Evolutionary conservation across 192 early-diverging fungal genomes (phyloP).

Genomic region (Ramicandelaber brevisporus): DNA sequence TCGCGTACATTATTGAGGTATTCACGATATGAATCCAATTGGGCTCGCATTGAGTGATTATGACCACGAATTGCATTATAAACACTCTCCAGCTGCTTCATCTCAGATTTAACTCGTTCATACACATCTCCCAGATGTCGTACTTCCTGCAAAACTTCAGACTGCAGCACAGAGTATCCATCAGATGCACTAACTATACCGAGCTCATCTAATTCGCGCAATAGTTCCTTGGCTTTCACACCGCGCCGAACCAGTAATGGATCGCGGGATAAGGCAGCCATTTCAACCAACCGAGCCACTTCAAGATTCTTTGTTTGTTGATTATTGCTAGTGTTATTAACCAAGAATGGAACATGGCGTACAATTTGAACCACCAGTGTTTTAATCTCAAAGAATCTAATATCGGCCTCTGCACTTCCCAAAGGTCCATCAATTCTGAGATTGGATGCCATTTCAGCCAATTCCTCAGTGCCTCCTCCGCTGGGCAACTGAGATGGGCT

Average conservation of each 20-base stretch:
- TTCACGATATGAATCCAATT: constrained; percentile 83
- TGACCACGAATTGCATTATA: constrained; percentile 85
- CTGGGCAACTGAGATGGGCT: too few relatives aligned
- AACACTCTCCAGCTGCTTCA: constrained; percentile 46
- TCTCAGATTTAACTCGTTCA: constrained; percentile 69
- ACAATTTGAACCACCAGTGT: constrained; percentile 81
- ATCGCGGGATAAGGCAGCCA: constrained; percentile 70
- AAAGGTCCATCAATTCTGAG: constrained; percentile 65
- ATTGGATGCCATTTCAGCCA: constrained; percentile 46
- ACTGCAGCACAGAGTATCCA: constrained; percentile 53
- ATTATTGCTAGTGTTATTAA: constrained; percentile 15
- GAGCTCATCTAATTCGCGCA: constrained; percentile 56
- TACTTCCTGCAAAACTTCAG: constrained; percentile 75
- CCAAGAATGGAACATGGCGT: constrained; percentile 57
- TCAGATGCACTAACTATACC: constrained; percentile 46
- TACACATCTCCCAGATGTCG: constrained; percentile 72
- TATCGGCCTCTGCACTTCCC: constrained; percentile 83
- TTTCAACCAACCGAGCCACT: constrained; percentile 50
- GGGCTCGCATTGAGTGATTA: constrained; percentile 70
- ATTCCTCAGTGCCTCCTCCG: constrained; percentile 15
- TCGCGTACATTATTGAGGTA: constrained; percentile 84
- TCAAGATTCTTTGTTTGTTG: constrained; percentile 22
- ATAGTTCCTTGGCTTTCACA: constrained; percentile 86
- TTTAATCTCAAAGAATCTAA: constrained; percentile 89
- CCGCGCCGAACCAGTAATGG: constrained; percentile 74